Percentiles rank a stretch among this genome's conserved stretches.
These are phyloP conservation scores for Melaleuca alternifolia DNA, from an alignment of 345 rosid genomes.

Conservation along the genomic window DNA sequence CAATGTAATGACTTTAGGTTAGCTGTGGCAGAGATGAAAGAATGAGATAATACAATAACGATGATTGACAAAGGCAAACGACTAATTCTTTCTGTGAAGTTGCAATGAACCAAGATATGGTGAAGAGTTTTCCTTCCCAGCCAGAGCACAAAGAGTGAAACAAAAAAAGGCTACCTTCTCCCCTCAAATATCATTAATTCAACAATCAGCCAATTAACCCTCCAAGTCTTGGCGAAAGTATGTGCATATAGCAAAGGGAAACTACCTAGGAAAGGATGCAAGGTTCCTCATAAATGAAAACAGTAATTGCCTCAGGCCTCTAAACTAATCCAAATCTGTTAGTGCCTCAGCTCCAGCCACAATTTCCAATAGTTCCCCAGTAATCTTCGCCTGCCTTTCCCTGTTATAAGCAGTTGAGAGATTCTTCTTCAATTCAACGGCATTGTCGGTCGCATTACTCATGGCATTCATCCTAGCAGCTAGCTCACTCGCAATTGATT, in stretches of 20 bases:
- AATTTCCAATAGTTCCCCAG: constrained; percentile 70
- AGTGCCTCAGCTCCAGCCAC: constrained; percentile 88
- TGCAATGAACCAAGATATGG: neutral
- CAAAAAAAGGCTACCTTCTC: neutral
- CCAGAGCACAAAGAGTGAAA: neutral
- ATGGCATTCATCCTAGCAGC: constrained; percentile 82
- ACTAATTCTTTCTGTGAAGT: neutral
- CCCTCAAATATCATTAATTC: neutral
- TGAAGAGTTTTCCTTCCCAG: neutral
- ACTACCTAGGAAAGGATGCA: neutral
- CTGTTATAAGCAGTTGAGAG: constrained; percentile 52
- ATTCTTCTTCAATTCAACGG: constrained; percentile 59
- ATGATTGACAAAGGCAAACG: neutral
- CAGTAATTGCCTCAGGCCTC: neutral
- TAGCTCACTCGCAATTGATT: constrained; percentile 77
- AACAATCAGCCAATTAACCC: neutral
- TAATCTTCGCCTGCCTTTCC: constrained; percentile 67
- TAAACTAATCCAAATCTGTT: constrained; percentile 2
- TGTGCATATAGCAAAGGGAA: neutral
- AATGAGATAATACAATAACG: neutral
- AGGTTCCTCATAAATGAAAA: neutral
- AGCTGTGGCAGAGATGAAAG: neutral
- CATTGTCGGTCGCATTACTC: constrained; percentile 80
- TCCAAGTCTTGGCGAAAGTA: neutral
- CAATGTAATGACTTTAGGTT: neutral